Evolutionary conservation across 352 stramenopile species (phyloP).

Genomic region (Thalassiosira exigua): DNA sequence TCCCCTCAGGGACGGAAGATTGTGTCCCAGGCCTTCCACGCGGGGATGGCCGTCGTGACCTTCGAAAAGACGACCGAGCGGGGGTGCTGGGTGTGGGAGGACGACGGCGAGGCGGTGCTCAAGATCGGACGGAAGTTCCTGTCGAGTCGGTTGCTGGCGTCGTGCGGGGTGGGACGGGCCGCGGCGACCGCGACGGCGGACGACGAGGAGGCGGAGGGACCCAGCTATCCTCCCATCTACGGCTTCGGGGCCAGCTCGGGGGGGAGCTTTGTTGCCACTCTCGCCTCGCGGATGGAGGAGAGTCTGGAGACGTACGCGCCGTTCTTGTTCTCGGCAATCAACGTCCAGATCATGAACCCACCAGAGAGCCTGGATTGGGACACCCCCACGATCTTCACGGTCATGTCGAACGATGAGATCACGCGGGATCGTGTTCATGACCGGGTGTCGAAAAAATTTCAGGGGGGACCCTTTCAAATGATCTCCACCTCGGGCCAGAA

Average conservation of each 20-base stretch:
- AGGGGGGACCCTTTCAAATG: conserved; percentile 25
- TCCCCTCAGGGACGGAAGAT: conserved; percentile 56
- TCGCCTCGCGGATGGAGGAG: conserved; percentile 40
- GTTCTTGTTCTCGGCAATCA: conserved; percentile 55
- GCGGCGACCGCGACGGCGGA: no score
- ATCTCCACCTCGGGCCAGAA: conserved; percentile 43
- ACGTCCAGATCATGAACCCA: conserved; percentile 57
- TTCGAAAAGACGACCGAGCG: conserved; percentile 49
- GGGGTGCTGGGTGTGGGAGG: conserved; percentile 40
- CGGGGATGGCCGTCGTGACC: conserved; percentile 34
- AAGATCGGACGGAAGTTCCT: conserved; percentile 48
- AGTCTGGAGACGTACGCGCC: conserved; percentile 30
- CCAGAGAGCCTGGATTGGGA: conserved; percentile 25
- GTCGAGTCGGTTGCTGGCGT: conserved; percentile 13
- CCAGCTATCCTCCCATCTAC: conserved; percentile 42
- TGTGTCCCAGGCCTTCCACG: conserved; percentile 18
- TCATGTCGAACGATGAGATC: conserved; percentile 48
- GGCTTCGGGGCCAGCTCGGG: conserved; percentile 51
- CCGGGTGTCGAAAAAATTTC: conserved; percentile 6
- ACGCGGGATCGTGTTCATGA: conserved; percentile 38
- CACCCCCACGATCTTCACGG: conserved; percentile 51
- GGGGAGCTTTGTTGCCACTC: conserved; percentile 34
- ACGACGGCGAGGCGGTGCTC: conserved; percentile 36
- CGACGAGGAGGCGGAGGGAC: conserved; percentile 4
- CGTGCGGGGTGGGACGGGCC: no score